Conservation (phyloP, 306 rosid genomes). For the Calophaca sinica region DNA sequence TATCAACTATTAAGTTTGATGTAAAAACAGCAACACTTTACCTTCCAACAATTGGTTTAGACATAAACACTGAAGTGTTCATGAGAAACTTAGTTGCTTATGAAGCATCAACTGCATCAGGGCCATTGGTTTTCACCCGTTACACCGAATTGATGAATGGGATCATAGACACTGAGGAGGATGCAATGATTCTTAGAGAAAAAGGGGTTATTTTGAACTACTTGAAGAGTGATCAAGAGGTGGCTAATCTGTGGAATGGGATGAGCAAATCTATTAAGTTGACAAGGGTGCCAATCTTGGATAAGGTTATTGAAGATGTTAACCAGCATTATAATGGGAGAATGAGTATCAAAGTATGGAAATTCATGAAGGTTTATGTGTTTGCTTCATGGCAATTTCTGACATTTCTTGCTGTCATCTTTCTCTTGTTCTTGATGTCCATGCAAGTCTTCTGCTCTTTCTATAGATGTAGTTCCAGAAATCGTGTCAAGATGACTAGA, state of each 20-base stretch:
- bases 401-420: slow-evolving; percentile 58
- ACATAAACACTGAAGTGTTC: slow-evolving; percentile 63
- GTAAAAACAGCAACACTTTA: slow-evolving; percentile 50
- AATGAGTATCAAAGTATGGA: slow-evolving; percentile 63
- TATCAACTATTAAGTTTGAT: slow-evolving; percentile 65
- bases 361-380: slow-evolving; percentile 61
- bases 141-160: slow-evolving; percentile 87
- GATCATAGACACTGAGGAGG: slow-evolving; percentile 78
- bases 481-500: slow-evolving; percentile 3
- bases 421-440: slow-evolving; percentile 62
- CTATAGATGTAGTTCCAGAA: slow-evolving; percentile 44
- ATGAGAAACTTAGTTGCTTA: slow-evolving; percentile 81
- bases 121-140: slow-evolving; percentile 77
- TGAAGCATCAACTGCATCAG: slow-evolving; percentile 72
- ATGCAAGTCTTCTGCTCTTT: slow-evolving; percentile 56
- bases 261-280: slow-evolving; percentile 81
- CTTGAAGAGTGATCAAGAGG: slow-evolving; percentile 81
- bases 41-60: slow-evolving; percentile 68
- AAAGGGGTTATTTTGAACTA: slow-evolving; percentile 72
- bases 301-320: slow-evolving; percentile 81
- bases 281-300: slow-evolving; percentile 83
- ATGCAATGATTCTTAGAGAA: slow-evolving; percentile 73
- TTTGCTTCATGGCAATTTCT: slow-evolving; percentile 76
- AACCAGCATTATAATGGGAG: slow-evolving; percentile 67
- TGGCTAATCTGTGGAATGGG: slow-evolving; percentile 78